These are phyloP conservation scores for Talaromyces sp. DNA, from an alignment of 2,329 filamentous ascomycete genomes.

Conservation along the genomic window DNA sequence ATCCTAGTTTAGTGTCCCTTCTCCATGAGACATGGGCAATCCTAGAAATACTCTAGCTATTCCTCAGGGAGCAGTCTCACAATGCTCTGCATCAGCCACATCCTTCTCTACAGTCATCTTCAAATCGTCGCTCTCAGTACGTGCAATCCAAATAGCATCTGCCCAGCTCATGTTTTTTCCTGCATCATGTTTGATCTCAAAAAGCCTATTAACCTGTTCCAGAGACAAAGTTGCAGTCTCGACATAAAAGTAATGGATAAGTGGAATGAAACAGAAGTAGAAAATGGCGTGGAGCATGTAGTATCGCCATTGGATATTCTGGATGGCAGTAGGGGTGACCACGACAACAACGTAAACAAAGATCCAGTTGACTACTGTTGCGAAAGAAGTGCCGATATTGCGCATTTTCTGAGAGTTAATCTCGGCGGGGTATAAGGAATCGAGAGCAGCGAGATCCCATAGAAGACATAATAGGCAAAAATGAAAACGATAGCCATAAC, in stretches of 20 bases:
- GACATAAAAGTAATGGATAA: slow-evolving; percentile 23
- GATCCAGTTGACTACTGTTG: slow-evolving; percentile 5
- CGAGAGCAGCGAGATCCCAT: slow-evolving; percentile 7
- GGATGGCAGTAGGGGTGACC: slow-evolving; percentile 17
- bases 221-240: slow-evolving; percentile 31
- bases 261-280: slow-evolving; percentile 22
- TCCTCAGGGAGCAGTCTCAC: no score
- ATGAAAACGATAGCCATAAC: slow-evolving; percentile 15
- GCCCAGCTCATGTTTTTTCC: neutral
- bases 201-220: slow-evolving; percentile 36
- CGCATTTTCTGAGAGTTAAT: slow-evolving; percentile 15
- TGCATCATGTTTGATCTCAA: slow-evolving; percentile 21
- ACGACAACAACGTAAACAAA: slow-evolving; percentile 3
- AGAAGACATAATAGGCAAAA: slow-evolving; percentile 15
- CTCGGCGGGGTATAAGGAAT: slow-evolving; percentile 17
- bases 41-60: no score
- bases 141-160: no score
- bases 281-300: slow-evolving; percentile 47
- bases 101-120: no score
- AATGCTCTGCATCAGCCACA: no score
- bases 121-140: no score
- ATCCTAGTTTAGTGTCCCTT: no score
- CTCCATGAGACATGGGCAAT: no score
- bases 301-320: slow-evolving; percentile 48
- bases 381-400: slow-evolving; percentile 10